A percentile compares a stretch with the other conserved stretches of the same genome.
These are phyloP conservation scores for Yamadazyma blattariae DNA, from an alignment of 1,139 yeast species.

Conservation along the genomic window DNA sequence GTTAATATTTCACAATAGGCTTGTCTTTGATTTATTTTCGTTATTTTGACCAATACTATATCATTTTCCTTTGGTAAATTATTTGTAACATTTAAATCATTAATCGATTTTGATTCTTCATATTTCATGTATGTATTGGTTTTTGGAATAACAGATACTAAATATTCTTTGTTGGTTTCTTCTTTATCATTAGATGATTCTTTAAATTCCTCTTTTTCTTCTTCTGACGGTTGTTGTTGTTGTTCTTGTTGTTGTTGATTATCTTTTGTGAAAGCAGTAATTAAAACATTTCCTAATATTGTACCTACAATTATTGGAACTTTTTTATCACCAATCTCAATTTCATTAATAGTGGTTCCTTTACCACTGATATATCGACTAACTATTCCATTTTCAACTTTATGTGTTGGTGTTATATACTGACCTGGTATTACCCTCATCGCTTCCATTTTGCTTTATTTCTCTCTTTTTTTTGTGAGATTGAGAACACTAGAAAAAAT, in stretches of 20 bases:
- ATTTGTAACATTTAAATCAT: slow-evolving; percentile 25
- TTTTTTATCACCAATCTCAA: slow-evolving; percentile 23
- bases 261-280: slow-evolving; percentile 13
- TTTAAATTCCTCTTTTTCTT: too few relatives aligned
- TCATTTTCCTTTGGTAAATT: slow-evolving; percentile 84
- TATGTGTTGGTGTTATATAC: slow-evolving; percentile 37
- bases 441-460: background rate
- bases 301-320: slow-evolving; percentile 64
- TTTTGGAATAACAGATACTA: slow-evolving; percentile 31
- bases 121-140: slow-evolving; percentile 18
- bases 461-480: slow-evolving; percentile 1
- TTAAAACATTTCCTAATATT: slow-evolving; percentile 56
- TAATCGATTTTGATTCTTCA: background rate
- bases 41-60: slow-evolving; percentile 73
- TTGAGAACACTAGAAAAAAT: too few relatives aligned
- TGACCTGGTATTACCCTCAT: slow-evolving; percentile 74
- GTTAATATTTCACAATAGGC: slow-evolving; percentile 83
- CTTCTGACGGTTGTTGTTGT: too few relatives aligned
- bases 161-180: slow-evolving; percentile 8
- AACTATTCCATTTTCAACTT: slow-evolving; percentile 21
- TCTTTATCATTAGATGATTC: slow-evolving; percentile 4
- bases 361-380: slow-evolving; percentile 32
- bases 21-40: slow-evolving; percentile 63
- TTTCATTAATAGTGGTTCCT: slow-evolving; percentile 36
- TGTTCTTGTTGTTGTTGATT: too few relatives aligned